These are phyloP conservation scores for Calonectria hongkongensis DNA, from an alignment of 2,329 filamentous ascomycete genomes.

Conservation along the genomic window DNA sequence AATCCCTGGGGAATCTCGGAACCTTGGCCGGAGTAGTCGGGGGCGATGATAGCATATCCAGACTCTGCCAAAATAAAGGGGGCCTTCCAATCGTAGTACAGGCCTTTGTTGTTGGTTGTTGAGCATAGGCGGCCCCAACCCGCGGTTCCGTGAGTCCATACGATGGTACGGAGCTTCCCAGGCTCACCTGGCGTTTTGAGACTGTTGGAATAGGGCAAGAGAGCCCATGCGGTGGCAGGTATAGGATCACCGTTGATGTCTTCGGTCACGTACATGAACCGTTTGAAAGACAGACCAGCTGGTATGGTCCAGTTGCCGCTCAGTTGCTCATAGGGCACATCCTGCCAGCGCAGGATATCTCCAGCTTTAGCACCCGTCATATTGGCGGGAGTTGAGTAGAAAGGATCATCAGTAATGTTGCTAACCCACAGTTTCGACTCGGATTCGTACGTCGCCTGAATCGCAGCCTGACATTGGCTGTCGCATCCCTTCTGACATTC, in stretches of 20 bases:
- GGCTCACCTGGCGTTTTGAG: background rate
- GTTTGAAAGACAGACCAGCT: background rate
- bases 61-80: conserved; percentile 12
- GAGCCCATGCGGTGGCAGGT: background rate
- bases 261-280: conserved; percentile 21
- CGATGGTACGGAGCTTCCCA: conserved; percentile 7
- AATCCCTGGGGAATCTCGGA: conserved; percentile 6
- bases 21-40: conserved; percentile 11
- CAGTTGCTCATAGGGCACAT: background rate
- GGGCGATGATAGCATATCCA: conserved; percentile 1
- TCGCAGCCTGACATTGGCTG: background rate
- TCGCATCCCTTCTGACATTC: conserved; percentile 17
- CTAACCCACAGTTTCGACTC: conserved; percentile 7
- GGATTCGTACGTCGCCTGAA: background rate
- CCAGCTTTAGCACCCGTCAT: background rate
- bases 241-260: conserved; percentile 8
- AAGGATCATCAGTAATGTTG: conserved; percentile 11
- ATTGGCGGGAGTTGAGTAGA: conserved; percentile 10
- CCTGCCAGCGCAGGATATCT: conserved; percentile 10
- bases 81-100: conserved; percentile 15
- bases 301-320: conserved; percentile 19
- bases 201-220: background rate
- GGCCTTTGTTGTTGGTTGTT: conserved; percentile 3
- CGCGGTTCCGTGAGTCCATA: conserved; percentile 6
- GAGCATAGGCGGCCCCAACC: background rate